phyloP scores from a whole-genome alignment of 2,329 filamentous ascomycete genomes.

The Cladobotryum mycophilum region DNA sequence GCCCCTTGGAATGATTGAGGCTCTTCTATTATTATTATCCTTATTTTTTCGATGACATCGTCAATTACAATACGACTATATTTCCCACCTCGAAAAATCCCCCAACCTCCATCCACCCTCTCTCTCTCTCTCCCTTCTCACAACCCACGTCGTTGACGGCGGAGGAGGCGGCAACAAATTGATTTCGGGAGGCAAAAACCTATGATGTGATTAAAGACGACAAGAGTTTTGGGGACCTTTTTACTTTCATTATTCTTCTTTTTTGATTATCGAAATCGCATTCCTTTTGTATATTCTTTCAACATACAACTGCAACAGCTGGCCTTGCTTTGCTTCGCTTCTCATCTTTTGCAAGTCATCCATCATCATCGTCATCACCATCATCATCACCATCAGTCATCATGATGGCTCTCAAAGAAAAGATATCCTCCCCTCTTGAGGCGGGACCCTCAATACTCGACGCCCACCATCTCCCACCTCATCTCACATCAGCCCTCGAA shows the following conservation, averaged over 20 bases:
- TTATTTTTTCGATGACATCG: background rate
- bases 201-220: too few relatives aligned
- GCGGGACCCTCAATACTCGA: constrained; percentile 55
- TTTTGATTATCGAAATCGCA: too few relatives aligned
- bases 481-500: constrained; percentile 49
- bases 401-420: constrained; percentile 44
- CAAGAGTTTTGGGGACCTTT: background rate
- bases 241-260: constrained; percentile 1
- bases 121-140: too few relatives aligned
- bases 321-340: background rate
- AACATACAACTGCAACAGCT: background rate
- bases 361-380: too few relatives aligned
- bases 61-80: background rate
- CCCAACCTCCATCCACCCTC: background rate
- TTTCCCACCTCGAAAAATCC: background rate
- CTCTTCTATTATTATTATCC: background rate
- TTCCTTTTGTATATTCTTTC: background rate
- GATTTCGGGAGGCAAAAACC: too few relatives aligned
- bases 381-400: background rate
- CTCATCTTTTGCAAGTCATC: background rate
- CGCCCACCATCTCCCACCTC: constrained; percentile 49
- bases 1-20: background rate
- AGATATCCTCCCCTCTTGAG: constrained; percentile 58
- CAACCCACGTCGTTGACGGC: constrained; percentile 10
- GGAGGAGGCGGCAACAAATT: constrained; percentile 6